phyloP scores from a whole-genome alignment of 805 yeast species.

The Blastobotrys mokoenaii region DNA sequence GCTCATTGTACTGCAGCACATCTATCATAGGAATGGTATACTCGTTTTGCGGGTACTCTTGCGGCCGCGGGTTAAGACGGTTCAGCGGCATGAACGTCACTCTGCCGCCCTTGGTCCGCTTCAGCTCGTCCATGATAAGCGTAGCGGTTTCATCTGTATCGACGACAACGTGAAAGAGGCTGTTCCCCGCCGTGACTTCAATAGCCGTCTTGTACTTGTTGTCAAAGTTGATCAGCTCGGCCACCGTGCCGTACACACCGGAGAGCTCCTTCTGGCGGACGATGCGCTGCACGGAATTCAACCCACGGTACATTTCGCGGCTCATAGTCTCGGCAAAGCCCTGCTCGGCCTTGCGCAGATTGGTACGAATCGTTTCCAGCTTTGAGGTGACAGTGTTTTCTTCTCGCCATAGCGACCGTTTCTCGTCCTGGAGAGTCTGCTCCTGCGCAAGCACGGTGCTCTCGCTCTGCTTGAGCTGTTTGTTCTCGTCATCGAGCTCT shows the following conservation, averaged over 20 bases:
- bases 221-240: slow-evolving; percentile 72
- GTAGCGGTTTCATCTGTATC: slow-evolving; percentile 82
- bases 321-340: slow-evolving; percentile 47
- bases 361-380: slow-evolving; percentile 45
- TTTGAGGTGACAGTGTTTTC: slow-evolving; percentile 59
- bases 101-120: slow-evolving; percentile 62
- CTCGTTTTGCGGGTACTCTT: slow-evolving; percentile 50
- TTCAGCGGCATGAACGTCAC: slow-evolving; percentile 89
- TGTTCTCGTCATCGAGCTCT: slow-evolving; percentile 10
- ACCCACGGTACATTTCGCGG: slow-evolving; percentile 36
- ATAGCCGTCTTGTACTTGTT: slow-evolving; percentile 79
- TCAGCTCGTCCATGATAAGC: slow-evolving; percentile 63
- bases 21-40: slow-evolving; percentile 71
- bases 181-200: slow-evolving; percentile 82
- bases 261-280: slow-evolving; percentile 48
- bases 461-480: slow-evolving; percentile 12
- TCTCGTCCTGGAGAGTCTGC: slow-evolving; percentile 45
- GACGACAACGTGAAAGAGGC: slow-evolving; percentile 82
- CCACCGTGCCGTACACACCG: slow-evolving; percentile 68
- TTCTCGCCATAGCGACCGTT: slow-evolving; percentile 71
- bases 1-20: slow-evolving; percentile 55
- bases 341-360: slow-evolving; percentile 49
- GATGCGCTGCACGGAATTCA: slow-evolving; percentile 60
- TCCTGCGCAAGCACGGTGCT: slow-evolving; percentile 13
- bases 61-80: slow-evolving; percentile 39